A percentile compares a stretch with the other conserved stretches of the same genome.
Conservation (phyloP, 176 grass and related monocot genomes). For the Zoysia pacifica region DNA sequence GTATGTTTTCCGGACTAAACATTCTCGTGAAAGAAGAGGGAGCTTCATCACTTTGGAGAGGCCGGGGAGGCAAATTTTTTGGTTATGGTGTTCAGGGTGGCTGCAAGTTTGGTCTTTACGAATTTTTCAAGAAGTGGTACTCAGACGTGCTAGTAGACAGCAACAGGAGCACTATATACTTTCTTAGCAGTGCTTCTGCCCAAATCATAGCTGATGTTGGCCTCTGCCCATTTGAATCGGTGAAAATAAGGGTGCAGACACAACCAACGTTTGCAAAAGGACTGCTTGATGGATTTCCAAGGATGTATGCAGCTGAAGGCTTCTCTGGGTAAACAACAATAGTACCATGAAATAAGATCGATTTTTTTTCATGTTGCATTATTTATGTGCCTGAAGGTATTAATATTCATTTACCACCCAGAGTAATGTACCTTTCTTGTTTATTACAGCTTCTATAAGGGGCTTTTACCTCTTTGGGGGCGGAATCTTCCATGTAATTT, state of each 20-base stretch:
- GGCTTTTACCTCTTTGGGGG: slow-evolving; percentile 89
- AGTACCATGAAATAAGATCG: slow-evolving; percentile 30
- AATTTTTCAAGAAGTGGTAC: slow-evolving; percentile 96
- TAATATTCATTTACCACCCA: not conserved
- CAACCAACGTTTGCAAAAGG: slow-evolving; percentile 86
- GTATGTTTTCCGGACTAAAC: slow-evolving; percentile 71
- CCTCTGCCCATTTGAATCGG: slow-evolving; percentile 86
- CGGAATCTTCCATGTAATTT: slow-evolving; percentile 97
- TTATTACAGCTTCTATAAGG: slow-evolving; percentile 85
- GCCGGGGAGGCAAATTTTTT: slow-evolving; percentile 80
- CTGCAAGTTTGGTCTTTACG: slow-evolving; percentile 89
- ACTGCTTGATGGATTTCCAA: slow-evolving; percentile 86
- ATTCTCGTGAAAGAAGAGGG: slow-evolving; percentile 87
- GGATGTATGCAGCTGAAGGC: slow-evolving; percentile 87
- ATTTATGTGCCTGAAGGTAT: slow-evolving; percentile 3
- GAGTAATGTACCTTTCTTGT: slow-evolving; percentile 23
- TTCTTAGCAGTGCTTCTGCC: slow-evolving; percentile 89
- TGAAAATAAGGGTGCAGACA: slow-evolving; percentile 93
- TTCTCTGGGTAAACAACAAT: slow-evolving; percentile 66
- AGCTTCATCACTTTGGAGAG: slow-evolving; percentile 86
- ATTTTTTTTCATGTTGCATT: not conserved
- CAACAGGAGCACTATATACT: slow-evolving; percentile 75
- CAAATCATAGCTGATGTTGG: slow-evolving; percentile 94
- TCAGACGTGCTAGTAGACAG: slow-evolving; percentile 60
- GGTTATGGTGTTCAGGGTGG: slow-evolving; percentile 92